Evolutionary conservation across 257 asterid genomes (phyloP).

Genomic region (Petrea volubilis): DNA sequence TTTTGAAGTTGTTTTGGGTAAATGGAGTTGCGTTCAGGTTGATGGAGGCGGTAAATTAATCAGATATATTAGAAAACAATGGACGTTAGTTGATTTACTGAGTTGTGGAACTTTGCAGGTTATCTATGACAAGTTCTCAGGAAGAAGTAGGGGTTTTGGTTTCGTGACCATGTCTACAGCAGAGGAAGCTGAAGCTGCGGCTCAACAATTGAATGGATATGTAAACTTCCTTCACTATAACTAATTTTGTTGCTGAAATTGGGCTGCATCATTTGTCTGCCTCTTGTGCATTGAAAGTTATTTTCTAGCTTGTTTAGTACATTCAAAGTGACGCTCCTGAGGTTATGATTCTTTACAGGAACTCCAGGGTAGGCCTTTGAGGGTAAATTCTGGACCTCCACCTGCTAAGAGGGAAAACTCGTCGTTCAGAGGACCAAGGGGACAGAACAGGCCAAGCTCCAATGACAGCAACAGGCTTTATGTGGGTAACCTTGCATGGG

Average conservation of each 20-base stretch:
- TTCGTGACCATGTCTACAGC: constrained; percentile 80
- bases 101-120: constrained; percentile 54
- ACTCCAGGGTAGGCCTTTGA: constrained; percentile 67
- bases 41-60: background rate
- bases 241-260: background rate
- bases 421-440: constrained; percentile 47
- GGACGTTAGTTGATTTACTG: background rate
- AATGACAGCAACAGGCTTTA: constrained; percentile 49
- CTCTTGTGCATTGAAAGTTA: no score
- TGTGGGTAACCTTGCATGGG: constrained; percentile 89
- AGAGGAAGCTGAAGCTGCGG: constrained; percentile 76
- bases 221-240: constrained; percentile 43
- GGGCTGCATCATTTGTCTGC: background rate
- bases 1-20: no score
- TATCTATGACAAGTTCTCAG: constrained; percentile 76
- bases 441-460: constrained; percentile 40
- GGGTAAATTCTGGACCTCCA: constrained; percentile 91
- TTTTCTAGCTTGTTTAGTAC: background rate
- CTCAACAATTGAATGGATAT: constrained; percentile 77
- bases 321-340: constrained; percentile 1
- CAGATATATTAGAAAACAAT: background rate
- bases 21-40: no score
- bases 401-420: constrained; percentile 69
- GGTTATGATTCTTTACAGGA: constrained; percentile 47
- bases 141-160: constrained; percentile 95